phyloP scores from a whole-genome alignment of 2,329 filamentous ascomycete species.

The Lasiodiplodia gonubiensis region DNA sequence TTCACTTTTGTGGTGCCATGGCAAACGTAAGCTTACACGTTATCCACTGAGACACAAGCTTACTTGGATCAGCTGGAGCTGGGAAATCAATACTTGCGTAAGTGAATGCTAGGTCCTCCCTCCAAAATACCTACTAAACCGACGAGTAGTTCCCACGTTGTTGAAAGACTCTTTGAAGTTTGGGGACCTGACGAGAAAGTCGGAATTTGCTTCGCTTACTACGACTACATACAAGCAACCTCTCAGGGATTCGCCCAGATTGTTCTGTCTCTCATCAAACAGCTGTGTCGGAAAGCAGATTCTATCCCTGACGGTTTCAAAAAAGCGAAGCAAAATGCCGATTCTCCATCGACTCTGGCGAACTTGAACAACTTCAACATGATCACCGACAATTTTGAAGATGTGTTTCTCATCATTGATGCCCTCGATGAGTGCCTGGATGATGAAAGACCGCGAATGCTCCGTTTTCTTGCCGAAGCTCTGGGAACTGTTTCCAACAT shows the following conservation, averaged over 20 bases:
- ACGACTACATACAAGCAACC: constrained; percentile 32
- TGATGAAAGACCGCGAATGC: not conserved
- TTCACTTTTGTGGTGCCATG: constrained; percentile 35
- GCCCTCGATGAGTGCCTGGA: constrained; percentile 22
- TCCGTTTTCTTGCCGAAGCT: not conserved
- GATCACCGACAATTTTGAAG: not conserved
- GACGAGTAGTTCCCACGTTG: constrained; percentile 29
- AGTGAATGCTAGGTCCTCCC: not conserved
- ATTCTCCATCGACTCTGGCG: not conserved
- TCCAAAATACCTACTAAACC: not conserved
- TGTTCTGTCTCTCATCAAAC: constrained; percentile 29
- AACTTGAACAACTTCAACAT: not conserved
- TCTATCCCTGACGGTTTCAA: not conserved
- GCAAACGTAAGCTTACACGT: constrained; percentile 29
- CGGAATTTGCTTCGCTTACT: constrained; percentile 36
- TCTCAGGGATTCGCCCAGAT: constrained; percentile 24
- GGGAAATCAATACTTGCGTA: constrained; percentile 36
- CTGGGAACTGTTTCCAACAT: not conserved
- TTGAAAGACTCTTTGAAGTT: constrained; percentile 35
- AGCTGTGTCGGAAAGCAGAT: constrained; percentile 27
- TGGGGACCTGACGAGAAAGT: constrained; percentile 21
- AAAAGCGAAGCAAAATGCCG: constrained; percentile 11
- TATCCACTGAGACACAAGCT: not conserved
- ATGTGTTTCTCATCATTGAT: constrained; percentile 18
- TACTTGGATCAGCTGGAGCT: constrained; percentile 30